Percentiles rank a stretch among this genome's conserved stretches.
phyloP scores from a whole-genome alignment of 2,329 filamentous ascomycete genomes.

The Neonectria hederae region DNA sequence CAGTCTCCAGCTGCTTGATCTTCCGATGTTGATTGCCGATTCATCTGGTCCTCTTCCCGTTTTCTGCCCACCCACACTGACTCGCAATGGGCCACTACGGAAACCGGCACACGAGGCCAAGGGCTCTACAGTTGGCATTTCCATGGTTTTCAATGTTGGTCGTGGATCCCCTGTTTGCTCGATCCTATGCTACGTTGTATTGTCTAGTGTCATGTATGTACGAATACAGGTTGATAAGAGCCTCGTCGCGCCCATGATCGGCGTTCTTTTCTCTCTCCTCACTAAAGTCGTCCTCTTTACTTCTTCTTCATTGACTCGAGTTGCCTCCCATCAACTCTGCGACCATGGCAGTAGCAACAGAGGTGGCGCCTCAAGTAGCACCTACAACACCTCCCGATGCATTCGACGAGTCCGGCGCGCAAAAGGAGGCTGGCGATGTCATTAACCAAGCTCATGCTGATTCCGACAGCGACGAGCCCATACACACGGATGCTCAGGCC shows the following conservation, averaged over 20 bases:
- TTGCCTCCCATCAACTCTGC: not conserved
- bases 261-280: not conserved
- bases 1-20: not conserved
- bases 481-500: constrained; percentile 36
- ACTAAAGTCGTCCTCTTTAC: not conserved
- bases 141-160: not conserved
- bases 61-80: not conserved
- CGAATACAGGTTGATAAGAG: not conserved
- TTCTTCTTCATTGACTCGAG: not conserved
- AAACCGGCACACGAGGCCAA: not conserved
- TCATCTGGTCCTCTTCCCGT: not conserved
- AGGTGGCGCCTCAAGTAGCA: not conserved
- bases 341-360: not conserved
- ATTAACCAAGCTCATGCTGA: not conserved
- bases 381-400: not conserved
- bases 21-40: not conserved
- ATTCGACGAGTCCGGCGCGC: constrained; percentile 2
- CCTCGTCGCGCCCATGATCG: not conserved
- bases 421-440: not conserved
- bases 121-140: not conserved
- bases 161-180: not conserved
- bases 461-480: constrained; percentile 3
- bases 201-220: not conserved
- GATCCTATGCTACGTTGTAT: not conserved
- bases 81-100: not conserved